A percentile compares a stretch with the other conserved stretches of the same genome.
Evolutionary conservation across 176 grass and related monocot genomes (phyloP).

Genomic region (Triticum monococcum): DNA sequence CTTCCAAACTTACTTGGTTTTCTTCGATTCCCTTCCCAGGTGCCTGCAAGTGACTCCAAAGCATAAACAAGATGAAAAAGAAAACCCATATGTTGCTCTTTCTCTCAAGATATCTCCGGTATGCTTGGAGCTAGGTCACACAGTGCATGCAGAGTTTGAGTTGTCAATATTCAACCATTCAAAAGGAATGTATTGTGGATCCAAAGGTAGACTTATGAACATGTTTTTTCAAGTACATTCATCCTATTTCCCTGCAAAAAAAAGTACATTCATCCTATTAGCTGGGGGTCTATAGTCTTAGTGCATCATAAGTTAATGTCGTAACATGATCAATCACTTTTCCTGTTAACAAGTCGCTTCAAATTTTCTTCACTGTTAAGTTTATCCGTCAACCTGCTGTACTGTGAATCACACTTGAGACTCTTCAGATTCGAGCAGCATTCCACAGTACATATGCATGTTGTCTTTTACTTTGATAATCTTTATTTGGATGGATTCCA

Average conservation of each 20-base stretch:
- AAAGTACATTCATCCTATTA: no score
- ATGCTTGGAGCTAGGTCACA: not conserved
- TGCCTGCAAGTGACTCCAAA: not conserved
- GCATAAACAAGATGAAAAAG: not conserved
- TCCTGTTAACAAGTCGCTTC: not conserved
- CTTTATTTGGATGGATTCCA: no score
- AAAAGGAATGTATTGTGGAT: not conserved
- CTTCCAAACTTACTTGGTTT: not conserved
- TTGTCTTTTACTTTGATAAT: no score
- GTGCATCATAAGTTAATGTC: not conserved
- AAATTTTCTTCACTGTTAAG: not conserved
- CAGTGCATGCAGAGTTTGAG: not conserved
- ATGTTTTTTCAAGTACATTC: not conserved
- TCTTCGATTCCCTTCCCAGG: constrained; percentile 12
- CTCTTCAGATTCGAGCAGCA: not conserved
- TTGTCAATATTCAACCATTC: constrained; percentile 34
- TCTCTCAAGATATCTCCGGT: not conserved
- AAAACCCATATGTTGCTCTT: constrained; percentile 11
- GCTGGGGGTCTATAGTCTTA: not conserved
- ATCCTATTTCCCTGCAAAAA: not conserved
- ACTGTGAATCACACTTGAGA: not conserved
- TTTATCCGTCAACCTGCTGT: not conserved
- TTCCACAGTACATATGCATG: not conserved
- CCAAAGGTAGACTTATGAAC: not conserved
- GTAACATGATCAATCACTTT: not conserved